Evolutionary conservation across 306 rosid species (phyloP), one percentile per base, ranked within the genome.

Genomic region (Acmispon strigosus): DNA sequence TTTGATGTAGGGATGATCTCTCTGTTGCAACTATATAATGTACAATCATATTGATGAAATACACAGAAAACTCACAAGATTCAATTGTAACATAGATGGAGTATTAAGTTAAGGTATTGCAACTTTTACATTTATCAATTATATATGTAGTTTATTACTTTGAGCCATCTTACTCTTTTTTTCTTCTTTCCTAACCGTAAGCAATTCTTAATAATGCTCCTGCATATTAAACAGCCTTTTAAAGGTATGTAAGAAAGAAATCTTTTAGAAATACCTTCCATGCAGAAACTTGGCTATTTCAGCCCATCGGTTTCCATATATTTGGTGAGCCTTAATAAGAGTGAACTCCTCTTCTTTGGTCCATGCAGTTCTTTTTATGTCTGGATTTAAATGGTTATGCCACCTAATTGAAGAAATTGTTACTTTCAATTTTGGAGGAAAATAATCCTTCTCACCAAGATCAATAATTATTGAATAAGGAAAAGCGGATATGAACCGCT

Each of bases 301-400:
- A 47, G 89, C 86, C 86, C 89, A 85, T 53, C 61, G 78, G 69
- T 79, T 85, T 61, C 84, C 89, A 81, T 82, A 72, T 16, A 11
- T 11, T 11, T 70, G 43, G 39, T 85, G 89, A 12, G 58, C 58
- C 13, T 65, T 7, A 11, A 82, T 60, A 42, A 85, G 86, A 24
- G 18, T 66, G 45, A 55, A 32, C 24, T 78, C 89, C 82, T 85
- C 86, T 47, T 82, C 84, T 47, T 53, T 39, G 18, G 84, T 79
- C 89, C 86, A 79, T 39, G 83, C 62, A 47, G 78, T 74, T 66
- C 9, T 85, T 58, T 76, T 85, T 34, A 85, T 85, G 49, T 79
- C 79, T 4, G 86, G 89, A 58, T 85, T 82, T 36, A 85, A 70
- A 82, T 79, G 84, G 76, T 85, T 85, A 62, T 62, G 76, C 89